Percentiles rank a stretch among this genome's conserved stretches.
Conservation (phyloP, 148 eudicot genomes). For the Fagopyrum homotropicum region DNA sequence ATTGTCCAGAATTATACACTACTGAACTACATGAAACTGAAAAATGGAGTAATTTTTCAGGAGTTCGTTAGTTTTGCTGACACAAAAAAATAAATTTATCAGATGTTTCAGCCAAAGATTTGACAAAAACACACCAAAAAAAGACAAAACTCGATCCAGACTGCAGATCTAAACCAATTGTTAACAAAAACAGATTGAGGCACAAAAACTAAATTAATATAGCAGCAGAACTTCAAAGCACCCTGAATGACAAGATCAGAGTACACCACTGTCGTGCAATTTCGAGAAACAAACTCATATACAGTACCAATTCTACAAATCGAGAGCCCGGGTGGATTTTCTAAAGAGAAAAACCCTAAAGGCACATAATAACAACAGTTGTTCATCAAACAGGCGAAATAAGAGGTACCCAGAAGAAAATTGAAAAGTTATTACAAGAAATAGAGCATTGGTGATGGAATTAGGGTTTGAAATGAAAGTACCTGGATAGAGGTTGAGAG, state of each 20-base stretch:
- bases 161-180: background rate
- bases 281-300: background rate
- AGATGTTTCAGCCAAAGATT: too few relatives aligned
- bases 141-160: background rate
- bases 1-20: background rate
- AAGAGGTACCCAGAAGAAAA: constrained; percentile 3
- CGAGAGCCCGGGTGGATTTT: background rate
- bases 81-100: too few relatives aligned
- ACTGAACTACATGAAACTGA: background rate
- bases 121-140: background rate
- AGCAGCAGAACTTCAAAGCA: background rate
- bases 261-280: background rate
- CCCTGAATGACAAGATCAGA: background rate
- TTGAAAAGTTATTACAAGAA: background rate
- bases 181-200: background rate
- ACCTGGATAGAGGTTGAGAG: constrained; percentile 5
- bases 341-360: background rate
- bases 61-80: too few relatives aligned
- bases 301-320: background rate
- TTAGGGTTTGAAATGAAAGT: background rate
- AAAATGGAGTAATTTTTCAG: too few relatives aligned
- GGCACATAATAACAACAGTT: background rate
- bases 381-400: background rate
- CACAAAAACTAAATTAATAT: background rate
- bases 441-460: too few relatives aligned